These are phyloP conservation scores for Trichoderma breve DNA, from an alignment of 2,329 filamentous ascomycete species.

Conservation along the genomic window DNA sequence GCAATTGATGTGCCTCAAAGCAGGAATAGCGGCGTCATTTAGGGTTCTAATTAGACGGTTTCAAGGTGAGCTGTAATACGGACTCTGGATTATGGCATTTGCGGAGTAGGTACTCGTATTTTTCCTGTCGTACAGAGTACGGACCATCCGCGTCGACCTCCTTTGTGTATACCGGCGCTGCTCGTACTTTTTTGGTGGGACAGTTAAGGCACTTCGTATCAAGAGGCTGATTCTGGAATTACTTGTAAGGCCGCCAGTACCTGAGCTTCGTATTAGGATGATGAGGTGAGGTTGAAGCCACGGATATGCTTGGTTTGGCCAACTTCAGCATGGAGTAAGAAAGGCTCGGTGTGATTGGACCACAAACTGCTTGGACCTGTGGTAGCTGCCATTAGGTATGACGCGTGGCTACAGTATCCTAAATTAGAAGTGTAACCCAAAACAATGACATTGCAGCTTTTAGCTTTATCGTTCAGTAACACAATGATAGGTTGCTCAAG, in stretches of 20 bases:
- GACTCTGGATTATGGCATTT: background rate
- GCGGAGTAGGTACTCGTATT: background rate
- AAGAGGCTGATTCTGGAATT: background rate
- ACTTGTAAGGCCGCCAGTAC: background rate
- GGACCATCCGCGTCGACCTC: background rate
- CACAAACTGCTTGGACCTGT: background rate
- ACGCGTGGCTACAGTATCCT: background rate
- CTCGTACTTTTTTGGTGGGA: background rate
- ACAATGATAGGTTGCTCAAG: background rate
- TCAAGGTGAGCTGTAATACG: conserved; percentile 7
- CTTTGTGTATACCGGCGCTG: background rate
- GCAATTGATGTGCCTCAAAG: background rate
- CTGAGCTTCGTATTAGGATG: background rate
- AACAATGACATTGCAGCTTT: conserved; percentile 4
- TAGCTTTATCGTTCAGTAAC: background rate
- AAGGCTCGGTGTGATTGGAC: background rate
- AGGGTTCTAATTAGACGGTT: background rate
- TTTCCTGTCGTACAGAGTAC: background rate
- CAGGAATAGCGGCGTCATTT: background rate
- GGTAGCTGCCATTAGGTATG: background rate
- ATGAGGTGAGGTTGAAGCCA: background rate
- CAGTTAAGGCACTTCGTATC: background rate
- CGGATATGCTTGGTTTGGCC: background rate
- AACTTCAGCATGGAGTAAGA: background rate
- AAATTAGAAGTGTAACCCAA: background rate